Evolutionary conservation across 2,329 filamentous ascomycete species (phyloP), one percentile per base, ranked within the genome.

Genomic region (Cercospora sp.): DNA sequence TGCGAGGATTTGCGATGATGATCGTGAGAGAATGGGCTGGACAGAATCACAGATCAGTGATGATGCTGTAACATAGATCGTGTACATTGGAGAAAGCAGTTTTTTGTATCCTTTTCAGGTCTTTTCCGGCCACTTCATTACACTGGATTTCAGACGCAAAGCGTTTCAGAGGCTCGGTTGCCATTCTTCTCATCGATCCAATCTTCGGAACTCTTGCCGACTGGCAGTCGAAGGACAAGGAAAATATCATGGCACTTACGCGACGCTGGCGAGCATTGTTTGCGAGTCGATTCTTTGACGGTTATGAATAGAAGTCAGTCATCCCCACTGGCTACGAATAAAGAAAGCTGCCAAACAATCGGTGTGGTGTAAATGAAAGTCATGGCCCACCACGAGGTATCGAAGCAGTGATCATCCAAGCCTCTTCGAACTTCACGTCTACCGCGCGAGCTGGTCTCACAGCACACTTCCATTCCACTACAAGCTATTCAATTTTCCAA

Each of bases 1-100:
- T 74, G 81, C 79, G 9, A 72, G 82, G 60, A 59, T 83, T 5
- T 81, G 79, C 63, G 79, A 81, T 70, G 81, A 83, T 65, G 72
- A 79, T 39, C 74, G 81, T 67, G 79, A 81, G 28, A 70, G 63
- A 45, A 69, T 82, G 72, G 80, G 81, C 0, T 83, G 78, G 75
- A 76, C 78, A 6, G 78, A 74, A 33, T 13, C 30, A 18, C 23
- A 55, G 9, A 33, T 30, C 12, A 58, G 31, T 42, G 30, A 30
- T 20, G 62, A 53, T 48, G 51, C 51, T 59, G 51, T 64, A 23
- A 58, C 62, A 59, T 58, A 48, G 48, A 45, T 64, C n/a, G 3
- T 58, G 45, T 63, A 55, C 13, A 26, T 12, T 55, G 28, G 16
- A 33, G 8, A 23, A 48, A 64, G 26, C 7, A 57, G 59, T 13